phyloP scores from a whole-genome alignment of 768 basidiomycete species.

The Lentinula boryana region DNA sequence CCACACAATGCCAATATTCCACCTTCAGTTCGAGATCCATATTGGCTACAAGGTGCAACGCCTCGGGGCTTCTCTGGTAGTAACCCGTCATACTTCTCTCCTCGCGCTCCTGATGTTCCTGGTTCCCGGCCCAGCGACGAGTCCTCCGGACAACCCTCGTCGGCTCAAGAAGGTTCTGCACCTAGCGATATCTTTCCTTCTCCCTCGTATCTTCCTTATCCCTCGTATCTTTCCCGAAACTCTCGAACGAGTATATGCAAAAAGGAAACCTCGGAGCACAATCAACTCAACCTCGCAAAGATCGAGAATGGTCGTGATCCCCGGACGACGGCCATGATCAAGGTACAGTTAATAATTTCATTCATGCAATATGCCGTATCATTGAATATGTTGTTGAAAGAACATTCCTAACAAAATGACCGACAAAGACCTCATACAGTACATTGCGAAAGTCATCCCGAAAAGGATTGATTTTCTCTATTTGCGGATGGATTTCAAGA shows the following conservation, averaged over 20 bases:
- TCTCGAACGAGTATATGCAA: background rate
- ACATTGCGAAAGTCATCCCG: slow-evolving; percentile 68
- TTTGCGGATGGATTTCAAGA: slow-evolving; percentile 80
- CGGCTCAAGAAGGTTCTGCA: background rate
- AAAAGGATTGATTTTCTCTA: slow-evolving; percentile 83
- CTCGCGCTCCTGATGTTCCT: background rate
- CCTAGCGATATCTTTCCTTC: background rate
- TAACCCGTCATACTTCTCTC: background rate
- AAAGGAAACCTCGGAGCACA: slow-evolving; percentile 29
- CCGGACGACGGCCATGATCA: slow-evolving; percentile 83
- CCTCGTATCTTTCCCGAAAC: background rate
- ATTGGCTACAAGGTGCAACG: background rate
- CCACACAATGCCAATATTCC: background rate
- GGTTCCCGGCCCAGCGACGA: background rate
- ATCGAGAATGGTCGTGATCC: slow-evolving; percentile 79
- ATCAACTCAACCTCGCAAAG: slow-evolving; percentile 58
- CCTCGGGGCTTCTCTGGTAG: background rate
- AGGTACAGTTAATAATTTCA: slow-evolving; percentile 20
- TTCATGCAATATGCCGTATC: background rate
- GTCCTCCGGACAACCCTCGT: background rate
- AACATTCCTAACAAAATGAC: slow-evolving; percentile 93
- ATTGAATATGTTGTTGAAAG: background rate
- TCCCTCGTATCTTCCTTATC: background rate
- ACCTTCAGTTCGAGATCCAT: background rate
- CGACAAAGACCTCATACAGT: slow-evolving; percentile 62